phyloP scores from a whole-genome alignment of 2,329 filamentous ascomycete genomes.

The Phyllosticta citribraziliensis region DNA sequence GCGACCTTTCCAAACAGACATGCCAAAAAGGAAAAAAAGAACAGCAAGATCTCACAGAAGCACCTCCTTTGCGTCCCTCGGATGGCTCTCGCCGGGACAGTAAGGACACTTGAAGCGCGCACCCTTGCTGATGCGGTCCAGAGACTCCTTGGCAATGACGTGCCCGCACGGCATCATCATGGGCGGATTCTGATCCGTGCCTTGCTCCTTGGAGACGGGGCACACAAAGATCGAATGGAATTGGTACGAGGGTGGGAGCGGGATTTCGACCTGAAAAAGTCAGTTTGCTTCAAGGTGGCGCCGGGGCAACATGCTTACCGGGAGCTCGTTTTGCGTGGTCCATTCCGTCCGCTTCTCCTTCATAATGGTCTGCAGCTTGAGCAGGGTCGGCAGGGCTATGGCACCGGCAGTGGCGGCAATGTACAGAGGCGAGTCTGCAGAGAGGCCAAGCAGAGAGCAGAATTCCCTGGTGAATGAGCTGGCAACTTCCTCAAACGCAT shows the following conservation, averaged over 20 bases:
- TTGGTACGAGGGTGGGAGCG: slow-evolving; percentile 52
- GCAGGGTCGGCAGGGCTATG: slow-evolving; percentile 77
- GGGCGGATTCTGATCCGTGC: slow-evolving; percentile 82
- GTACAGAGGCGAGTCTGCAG: slow-evolving; percentile 85
- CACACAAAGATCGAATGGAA: slow-evolving; percentile 98
- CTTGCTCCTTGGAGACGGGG: slow-evolving; percentile 93
- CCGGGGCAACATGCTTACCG: slow-evolving; percentile 48
- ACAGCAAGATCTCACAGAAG: slow-evolving; percentile 34
- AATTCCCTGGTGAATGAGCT: slow-evolving; percentile 89
- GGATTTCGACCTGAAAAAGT: slow-evolving; percentile 49
- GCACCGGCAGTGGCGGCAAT: slow-evolving; percentile 85
- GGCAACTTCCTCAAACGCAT: slow-evolving; percentile 73
- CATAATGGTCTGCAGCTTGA: slow-evolving; percentile 83
- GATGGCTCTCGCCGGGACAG: slow-evolving; percentile 73
- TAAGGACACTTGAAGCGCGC: slow-evolving; percentile 90
- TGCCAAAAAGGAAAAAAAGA: neutral
- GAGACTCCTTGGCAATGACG: slow-evolving; percentile 76
- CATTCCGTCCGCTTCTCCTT: slow-evolving; percentile 86
- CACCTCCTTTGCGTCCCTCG: slow-evolving; percentile 66
- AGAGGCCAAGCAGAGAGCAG: slow-evolving; percentile 81
- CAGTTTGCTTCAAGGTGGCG: neutral
- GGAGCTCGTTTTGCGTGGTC: slow-evolving; percentile 84
- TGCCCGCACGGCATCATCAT: slow-evolving; percentile 97
- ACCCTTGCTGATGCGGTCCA: slow-evolving; percentile 71
- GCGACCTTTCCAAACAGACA: neutral